A percentile compares a stretch with the other conserved stretches of the same genome.
Conservation (phyloP, 495 filamentous ascomycete species). For the Neurospora sp. region DNA sequence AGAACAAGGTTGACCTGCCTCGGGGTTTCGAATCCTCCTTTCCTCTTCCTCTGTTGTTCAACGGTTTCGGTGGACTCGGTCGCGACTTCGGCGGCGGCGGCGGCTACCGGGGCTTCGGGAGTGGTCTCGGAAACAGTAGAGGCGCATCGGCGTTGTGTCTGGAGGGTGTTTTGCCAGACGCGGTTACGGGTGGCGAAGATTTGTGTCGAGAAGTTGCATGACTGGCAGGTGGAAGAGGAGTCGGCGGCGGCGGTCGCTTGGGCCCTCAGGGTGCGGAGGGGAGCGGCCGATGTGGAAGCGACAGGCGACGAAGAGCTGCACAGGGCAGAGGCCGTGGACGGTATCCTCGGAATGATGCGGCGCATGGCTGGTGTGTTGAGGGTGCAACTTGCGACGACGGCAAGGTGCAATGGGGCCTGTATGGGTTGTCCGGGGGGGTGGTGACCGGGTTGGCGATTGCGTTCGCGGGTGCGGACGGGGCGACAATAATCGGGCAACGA, state of each 20-base stretch:
- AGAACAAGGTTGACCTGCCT: slow-evolving; percentile 15
- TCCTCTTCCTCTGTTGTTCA: slow-evolving; percentile 1
- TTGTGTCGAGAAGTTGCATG: not conserved
- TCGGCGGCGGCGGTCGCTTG: not conserved
- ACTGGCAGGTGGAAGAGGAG: not conserved
- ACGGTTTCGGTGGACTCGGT: not conserved
- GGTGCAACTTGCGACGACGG: not conserved
- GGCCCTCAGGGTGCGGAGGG: slow-evolving; percentile 9
- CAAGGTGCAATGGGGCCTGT: not conserved
- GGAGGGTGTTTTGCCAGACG: slow-evolving; percentile 4
- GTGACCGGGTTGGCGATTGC: not conserved
- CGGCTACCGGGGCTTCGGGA: not conserved
- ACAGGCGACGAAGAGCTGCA: slow-evolving; percentile 10
- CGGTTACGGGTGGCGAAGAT: slow-evolving; percentile 2
- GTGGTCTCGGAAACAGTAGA: slow-evolving; percentile 4
- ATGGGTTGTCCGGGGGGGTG: not conserved
- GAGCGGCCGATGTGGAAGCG: not conserved
- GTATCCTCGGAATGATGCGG: slow-evolving; percentile 20
- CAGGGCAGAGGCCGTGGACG: slow-evolving; percentile 12
- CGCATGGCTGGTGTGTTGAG: slow-evolving; percentile 12
- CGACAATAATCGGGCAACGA: not conserved
- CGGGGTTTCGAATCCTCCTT: not conserved
- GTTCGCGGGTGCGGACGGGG: not conserved
- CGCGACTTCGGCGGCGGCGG: not conserved
- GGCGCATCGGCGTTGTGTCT: slow-evolving; percentile 14